These are phyloP conservation scores for Globisporangium barbulae DNA, from an alignment of 352 stramenopile species.

Conservation along the genomic window DNA sequence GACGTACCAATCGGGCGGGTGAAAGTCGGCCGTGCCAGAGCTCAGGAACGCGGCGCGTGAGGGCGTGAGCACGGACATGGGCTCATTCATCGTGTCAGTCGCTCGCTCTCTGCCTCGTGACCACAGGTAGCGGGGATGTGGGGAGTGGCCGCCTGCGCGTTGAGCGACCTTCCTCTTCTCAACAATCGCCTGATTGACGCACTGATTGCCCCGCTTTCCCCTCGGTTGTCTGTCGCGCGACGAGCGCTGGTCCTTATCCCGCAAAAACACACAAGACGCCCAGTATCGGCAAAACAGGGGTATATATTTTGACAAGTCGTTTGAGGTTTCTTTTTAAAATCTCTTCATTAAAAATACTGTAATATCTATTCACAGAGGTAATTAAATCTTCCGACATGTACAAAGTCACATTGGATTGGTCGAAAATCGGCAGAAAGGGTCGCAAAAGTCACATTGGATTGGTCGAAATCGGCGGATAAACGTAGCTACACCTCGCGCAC, in stretches of 20 bases:
- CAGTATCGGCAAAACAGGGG: background rate
- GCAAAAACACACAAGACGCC: background rate
- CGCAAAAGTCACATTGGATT: background rate
- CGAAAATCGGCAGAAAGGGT: background rate
- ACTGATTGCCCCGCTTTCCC: constrained; percentile 11
- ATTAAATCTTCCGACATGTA: background rate
- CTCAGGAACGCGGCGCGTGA: constrained; percentile 74
- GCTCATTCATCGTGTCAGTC: constrained; percentile 16
- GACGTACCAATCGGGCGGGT: constrained; percentile 66
- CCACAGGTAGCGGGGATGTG: background rate
- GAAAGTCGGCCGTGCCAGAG: constrained; percentile 73
- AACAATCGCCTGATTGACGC: constrained; percentile 5
- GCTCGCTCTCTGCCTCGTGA: constrained; percentile 6
- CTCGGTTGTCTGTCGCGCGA: background rate
- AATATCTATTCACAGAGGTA: background rate
- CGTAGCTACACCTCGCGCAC: background rate
- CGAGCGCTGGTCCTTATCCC: background rate
- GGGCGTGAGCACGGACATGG: constrained; percentile 40
- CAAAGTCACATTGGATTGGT: background rate
- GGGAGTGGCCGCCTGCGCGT: background rate
- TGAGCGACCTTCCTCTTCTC: background rate
- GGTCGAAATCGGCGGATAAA: background rate
- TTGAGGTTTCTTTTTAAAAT: background rate
- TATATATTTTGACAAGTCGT: background rate
- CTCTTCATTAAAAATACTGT: too few relatives aligned